A percentile compares a stretch with the other conserved stretches of the same genome.
Conservation (phyloP, 345 rosid species). For the Kandelia obovata region DNA sequence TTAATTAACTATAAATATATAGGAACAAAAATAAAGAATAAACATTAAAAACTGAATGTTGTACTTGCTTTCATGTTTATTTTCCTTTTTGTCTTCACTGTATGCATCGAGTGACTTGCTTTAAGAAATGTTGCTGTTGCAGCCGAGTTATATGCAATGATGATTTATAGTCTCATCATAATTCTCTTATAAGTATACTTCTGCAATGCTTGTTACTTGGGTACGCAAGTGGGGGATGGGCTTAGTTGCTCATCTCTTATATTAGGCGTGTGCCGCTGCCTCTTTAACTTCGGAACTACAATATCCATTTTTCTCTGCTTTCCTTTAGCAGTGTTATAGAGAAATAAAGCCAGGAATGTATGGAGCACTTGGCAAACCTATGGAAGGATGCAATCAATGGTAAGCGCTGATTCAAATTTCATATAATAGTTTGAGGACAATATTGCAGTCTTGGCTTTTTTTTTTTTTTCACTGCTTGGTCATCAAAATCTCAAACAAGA, state of each 20-base stretch:
- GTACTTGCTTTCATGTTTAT: neutral
- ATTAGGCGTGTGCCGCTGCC: neutral
- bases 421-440: neutral
- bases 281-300: no score
- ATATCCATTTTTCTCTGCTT: neutral
- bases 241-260: no score
- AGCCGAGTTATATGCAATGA: no score
- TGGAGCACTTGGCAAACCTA: constrained; percentile 59
- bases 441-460: no score
- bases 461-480: neutral
- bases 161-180: no score
- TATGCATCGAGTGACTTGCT: neutral
- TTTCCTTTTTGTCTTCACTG: neutral
- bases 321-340: constrained; percentile 50
- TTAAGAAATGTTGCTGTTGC: neutral
- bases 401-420: constrained; percentile 21
- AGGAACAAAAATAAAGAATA: neutral
- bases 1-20: neutral
- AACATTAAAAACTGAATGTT: neutral
- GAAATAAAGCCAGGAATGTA: constrained; percentile 66
- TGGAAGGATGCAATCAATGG: constrained; percentile 90
- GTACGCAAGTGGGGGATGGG: no score
- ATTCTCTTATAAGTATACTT: no score
- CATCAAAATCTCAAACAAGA: neutral
- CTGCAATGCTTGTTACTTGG: no score